Conservation (phyloP, 164 flowering plant genomes). For the Magnolia changhungtana region DNA sequence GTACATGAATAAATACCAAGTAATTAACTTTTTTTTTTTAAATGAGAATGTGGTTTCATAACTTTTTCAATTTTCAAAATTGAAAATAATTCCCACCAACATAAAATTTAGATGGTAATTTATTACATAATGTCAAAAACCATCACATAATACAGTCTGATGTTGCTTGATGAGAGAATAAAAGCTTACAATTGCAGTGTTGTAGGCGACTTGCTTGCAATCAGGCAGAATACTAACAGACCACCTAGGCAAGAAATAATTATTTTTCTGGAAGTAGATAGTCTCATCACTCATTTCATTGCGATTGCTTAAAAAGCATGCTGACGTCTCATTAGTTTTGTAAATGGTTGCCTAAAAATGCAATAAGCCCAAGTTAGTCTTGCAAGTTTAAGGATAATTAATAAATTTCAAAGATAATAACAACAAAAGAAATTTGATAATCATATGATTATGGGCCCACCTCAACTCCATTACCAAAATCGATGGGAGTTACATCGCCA, state of each 20-base stretch:
- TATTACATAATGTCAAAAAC: not conserved
- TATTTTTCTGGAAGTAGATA: conserved; percentile 18
- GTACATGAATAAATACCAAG: not conserved
- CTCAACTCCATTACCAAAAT: too few relatives aligned
- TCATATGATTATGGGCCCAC: too few relatives aligned
- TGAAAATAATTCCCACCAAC: too few relatives aligned
- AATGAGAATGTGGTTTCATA: too few relatives aligned
- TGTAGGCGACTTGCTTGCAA: conserved; percentile 46
- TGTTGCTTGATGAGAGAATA: conserved; percentile 39
- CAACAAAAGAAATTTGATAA: too few relatives aligned
- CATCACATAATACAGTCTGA: not conserved
- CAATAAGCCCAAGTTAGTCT: not conserved
- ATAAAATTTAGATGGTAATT: not conserved
- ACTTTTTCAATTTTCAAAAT: not conserved
- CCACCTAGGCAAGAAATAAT: conserved; percentile 60
- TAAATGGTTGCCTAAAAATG: conserved; percentile 2
- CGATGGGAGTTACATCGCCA: too few relatives aligned
- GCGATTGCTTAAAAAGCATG: conserved; percentile 55
- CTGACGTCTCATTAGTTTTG: conserved; percentile 14
- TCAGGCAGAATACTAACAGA: conserved; percentile 65
- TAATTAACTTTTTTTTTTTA: not conserved
- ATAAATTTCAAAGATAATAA: not conserved
- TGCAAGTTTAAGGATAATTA: not conserved
- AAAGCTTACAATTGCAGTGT: conserved; percentile 58
- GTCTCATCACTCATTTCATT: conserved; percentile 26